Evolutionary conservation across 2,329 filamentous ascomycete genomes (phyloP), one percentile per base, ranked within the genome.

Genomic region (Lasiodiplodia sp.): DNA sequence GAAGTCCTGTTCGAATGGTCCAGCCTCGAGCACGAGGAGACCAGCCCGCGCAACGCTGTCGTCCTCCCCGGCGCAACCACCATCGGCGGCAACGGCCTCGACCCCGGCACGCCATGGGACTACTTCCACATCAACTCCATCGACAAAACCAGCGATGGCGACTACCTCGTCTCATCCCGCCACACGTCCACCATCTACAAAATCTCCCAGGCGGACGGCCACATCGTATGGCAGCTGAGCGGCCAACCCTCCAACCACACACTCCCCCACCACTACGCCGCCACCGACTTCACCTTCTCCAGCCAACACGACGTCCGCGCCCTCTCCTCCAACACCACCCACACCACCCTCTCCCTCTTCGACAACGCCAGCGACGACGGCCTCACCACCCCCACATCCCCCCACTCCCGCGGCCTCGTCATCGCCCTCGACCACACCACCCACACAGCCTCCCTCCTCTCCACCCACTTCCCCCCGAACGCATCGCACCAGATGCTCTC

Each of bases 281-380:
- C 28, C 28, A 4, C 28, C 4, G 70, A 64, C 23, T 75, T 75
- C 56, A 67, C 51, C 23, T 68, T 68, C n/a, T 63, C 66, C 1
- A 40, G 44, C 18, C 66, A 68, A 23, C 66, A 68, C 37, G 28
- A 68, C 31, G 66, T 44, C 28, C 18, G 57, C 2, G 18, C 38
- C 11, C 4, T 85, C 23, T 78, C 78, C 11, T 79, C 83, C 66
- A 80, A 84, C 55, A 75, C 75, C 3, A 79, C 82, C 1, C 81
- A 86, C 65, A 85, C 86, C 12, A 73, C 83, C 7, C 79, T 88
- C 68, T 85, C 84, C 4, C 79, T 88, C 58, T 88, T 84, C 70
- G 84, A 87, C 71, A 88, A 88, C 74, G 81, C 80, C 5, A 70
- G 75, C 25, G 76, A 75, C 34, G 76, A 68, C 28, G 25, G 3